These are phyloP conservation scores for Phytophthora uliginosa DNA, from an alignment of 352 stramenopile species.

Conservation along the genomic window DNA sequence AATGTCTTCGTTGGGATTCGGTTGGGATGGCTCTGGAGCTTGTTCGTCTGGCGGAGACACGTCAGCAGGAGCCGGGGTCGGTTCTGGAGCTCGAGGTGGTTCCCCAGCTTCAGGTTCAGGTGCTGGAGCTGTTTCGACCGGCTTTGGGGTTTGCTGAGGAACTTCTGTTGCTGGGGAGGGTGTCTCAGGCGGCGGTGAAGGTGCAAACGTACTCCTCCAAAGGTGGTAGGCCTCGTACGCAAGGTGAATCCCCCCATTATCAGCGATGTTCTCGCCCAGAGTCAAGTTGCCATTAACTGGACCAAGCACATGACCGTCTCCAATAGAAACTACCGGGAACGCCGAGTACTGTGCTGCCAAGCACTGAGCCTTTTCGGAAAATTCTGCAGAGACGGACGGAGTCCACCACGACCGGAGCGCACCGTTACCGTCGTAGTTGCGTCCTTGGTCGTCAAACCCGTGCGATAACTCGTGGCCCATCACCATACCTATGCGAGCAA, in stretches of 20 bases:
- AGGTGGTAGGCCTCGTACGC: conserved; percentile 86
- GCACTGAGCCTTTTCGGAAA: conserved; percentile 63
- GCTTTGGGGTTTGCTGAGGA: not conserved
- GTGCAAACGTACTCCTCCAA: conserved; percentile 44
- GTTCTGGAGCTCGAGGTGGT: not conserved
- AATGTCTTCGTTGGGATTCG: conserved; percentile 4
- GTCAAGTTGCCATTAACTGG: conserved; percentile 93
- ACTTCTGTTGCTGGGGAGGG: conserved; percentile 9
- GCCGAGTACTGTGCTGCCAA: conserved; percentile 69
- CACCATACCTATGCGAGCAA: conserved; percentile 93
- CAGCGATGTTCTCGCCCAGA: conserved; percentile 94
- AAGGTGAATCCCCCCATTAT: conserved; percentile 90
- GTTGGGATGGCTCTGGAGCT: not conserved
- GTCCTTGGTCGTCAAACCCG: conserved; percentile 95
- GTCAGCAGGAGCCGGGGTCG: not conserved
- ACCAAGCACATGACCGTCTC: conserved; percentile 53
- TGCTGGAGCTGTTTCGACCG: not conserved
- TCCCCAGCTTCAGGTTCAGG: not conserved
- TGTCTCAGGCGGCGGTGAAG: conserved; percentile 7
- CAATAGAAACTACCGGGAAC: conserved; percentile 53
- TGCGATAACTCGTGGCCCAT: conserved; percentile 96
- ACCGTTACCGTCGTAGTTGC: conserved; percentile 87
- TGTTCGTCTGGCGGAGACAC: conserved; percentile 1
- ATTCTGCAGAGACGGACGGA: conserved; percentile 53
- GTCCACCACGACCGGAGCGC: conserved; percentile 96